Base-by-base conservation (phyloP, 805 yeast genomes). In the Saccharomycopsis javanensis region DNA sequence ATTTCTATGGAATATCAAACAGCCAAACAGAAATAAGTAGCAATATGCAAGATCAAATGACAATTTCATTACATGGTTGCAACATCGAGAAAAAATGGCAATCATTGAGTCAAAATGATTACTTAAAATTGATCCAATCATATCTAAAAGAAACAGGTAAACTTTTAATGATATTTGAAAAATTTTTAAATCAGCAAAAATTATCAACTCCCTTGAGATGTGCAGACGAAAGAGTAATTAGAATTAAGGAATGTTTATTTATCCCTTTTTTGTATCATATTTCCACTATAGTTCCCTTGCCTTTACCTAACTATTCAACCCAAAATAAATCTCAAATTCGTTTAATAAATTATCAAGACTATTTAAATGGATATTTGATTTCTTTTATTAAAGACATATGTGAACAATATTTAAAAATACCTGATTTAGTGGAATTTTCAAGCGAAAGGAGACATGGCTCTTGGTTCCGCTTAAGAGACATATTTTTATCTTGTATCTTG, bases 401-500 rank as follows among this genome's bases (percentile, higher is more conserved):
- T 25, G 59, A 58, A 11, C 53, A 54, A 30, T 60, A 48, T 23
- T 48, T 60, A 16, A 42, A 53, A 25, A 31, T 37, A 31, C 33
- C 61, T 11, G 63, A 60, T 45, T 42, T 54, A 28, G 55, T 52
- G 15, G 58, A 54, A 20, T 60, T 60, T 51, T 57, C 59, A 6
- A 60, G 59, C 20, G 61, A 60, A 31, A 52, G 63, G 46, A 38
- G 61, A n/a, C 63, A 60, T 37, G 63, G 63, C 15, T 42, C 56
- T 18, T 60, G 63, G 63, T 55, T 42, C 27, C 57, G 63, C 31
- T 27, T 60, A 15, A 53, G 63, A 51, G 63, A 60, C 34, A 58
- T 60, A 13, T 60, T 55, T 35, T 54, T 58, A 42, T 42, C 56
- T 7, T 20, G 51, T 4, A 30, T 60, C 2, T 28, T 58, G 13